These are phyloP conservation scores for Talaromyces sp. DNA, from an alignment of 2,329 filamentous ascomycete species.

Conservation along the genomic window DNA sequence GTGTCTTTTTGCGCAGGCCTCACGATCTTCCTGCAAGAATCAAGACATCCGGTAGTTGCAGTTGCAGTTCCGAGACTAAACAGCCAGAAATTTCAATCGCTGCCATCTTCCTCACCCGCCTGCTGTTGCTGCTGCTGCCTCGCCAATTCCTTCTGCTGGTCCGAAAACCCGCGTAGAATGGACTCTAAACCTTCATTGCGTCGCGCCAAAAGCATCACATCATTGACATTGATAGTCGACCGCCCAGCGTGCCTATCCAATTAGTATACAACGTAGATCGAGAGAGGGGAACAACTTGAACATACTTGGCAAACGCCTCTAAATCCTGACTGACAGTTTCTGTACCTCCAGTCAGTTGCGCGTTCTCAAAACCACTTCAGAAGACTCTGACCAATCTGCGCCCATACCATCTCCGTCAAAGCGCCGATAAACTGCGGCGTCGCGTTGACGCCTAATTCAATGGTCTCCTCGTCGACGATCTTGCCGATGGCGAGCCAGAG, in stretches of 20 bases:
- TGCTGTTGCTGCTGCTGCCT: conserved; percentile 5
- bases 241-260: conserved; percentile 70
- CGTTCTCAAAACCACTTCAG: not conserved
- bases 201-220: conserved; percentile 80
- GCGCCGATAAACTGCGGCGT: conserved; percentile 87
- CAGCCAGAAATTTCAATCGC: conserved; percentile 2
- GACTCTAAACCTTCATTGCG: conserved; percentile 79
- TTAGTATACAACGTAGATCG: not conserved
- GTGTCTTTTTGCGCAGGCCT: too few species aligned
- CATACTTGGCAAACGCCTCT: conserved; percentile 57
- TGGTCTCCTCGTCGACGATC: conserved; percentile 80
- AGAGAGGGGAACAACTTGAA: conserved; percentile 6
- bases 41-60: too few species aligned
- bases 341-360: conserved; percentile 17
- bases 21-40: too few species aligned
- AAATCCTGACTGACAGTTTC: conserved; percentile 56
- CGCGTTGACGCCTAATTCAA: conserved; percentile 71
- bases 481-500: conserved; percentile 81
- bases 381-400: conserved; percentile 65
- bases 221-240: conserved; percentile 72
- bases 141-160: conserved; percentile 18
- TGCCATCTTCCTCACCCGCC: not conserved
- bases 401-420: conserved; percentile 80
- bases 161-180: conserved; percentile 53
- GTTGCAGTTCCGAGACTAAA: too few species aligned